A percentile compares a stretch with the other conserved stretches of the same genome.
Evolutionary conservation across 148 eudicot species (phyloP).

Genomic region (Linanthus parryae): DNA sequence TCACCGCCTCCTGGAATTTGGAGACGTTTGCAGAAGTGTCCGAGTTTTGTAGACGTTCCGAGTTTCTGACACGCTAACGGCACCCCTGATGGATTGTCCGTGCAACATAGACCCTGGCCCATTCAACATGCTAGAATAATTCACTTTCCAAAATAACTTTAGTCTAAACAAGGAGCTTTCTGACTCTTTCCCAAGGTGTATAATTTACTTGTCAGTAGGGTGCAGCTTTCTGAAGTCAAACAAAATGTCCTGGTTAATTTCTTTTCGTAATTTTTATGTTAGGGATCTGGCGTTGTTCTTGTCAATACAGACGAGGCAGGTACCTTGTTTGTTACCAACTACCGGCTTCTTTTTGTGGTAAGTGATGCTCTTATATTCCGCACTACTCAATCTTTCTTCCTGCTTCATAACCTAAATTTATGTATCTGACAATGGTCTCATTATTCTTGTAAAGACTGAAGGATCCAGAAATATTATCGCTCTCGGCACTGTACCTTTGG

Average conservation of each 20-base stretch:
- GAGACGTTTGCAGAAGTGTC: too few species aligned
- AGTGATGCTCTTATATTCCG: slow-evolving; percentile 18
- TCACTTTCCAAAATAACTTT: too few species aligned
- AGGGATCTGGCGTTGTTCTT: slow-evolving; percentile 89
- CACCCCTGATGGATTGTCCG: too few species aligned
- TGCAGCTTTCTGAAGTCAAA: not conserved
- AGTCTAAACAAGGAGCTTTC: not conserved
- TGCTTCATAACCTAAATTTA: not conserved
- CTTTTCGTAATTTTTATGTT: slow-evolving; percentile 13
- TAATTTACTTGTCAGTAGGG: not conserved
- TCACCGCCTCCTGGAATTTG: too few species aligned
- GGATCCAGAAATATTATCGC: slow-evolving; percentile 70
- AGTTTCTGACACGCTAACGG: too few species aligned
- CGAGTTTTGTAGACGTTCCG: too few species aligned
- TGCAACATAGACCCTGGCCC: too few species aligned
- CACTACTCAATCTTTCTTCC: not conserved
- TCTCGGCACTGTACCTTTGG: slow-evolving; percentile 86
- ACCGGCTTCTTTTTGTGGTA: slow-evolving; percentile 89
- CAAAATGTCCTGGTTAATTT: not conserved
- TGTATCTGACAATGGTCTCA: slow-evolving; percentile 7
- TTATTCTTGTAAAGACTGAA: slow-evolving; percentile 55
- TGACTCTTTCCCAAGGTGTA: slow-evolving; percentile 5
- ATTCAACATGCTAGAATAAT: too few species aligned
- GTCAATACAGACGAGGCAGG: slow-evolving; percentile 90
- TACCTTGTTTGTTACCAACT: slow-evolving; percentile 79